Base-by-base conservation (phyloP, 2,329 filamentous ascomycete genomes). In the Cyphellophora attinorum region DNA sequence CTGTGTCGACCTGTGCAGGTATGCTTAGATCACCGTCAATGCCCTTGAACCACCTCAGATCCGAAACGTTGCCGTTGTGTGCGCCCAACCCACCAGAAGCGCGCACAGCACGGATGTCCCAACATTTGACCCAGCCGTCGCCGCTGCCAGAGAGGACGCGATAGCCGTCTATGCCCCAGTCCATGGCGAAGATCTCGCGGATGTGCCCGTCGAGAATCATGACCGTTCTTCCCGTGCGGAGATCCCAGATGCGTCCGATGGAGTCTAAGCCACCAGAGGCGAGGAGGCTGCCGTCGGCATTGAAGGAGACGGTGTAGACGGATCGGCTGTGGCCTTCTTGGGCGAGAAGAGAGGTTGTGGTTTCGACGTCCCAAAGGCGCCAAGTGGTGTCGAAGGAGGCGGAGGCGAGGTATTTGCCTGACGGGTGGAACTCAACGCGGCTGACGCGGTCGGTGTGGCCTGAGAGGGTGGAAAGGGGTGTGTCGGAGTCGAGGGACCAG, bases 101-200 rank as follows among this genome's bases (percentile, higher is more conserved):
- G 49, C 82, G 75, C 31, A 96, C 88, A 51, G 91, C 89, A 29
- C 91, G 78, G 34, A 98, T 71, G 54, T 98, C 91, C 91, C 91
- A 98, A 61, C 89, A 95, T 59, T 95, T 96, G 52, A 94, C 79
- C 74, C 91, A 96, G 12, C 89, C 89, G 54, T 98, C 91, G 2
- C 80, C 85, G 11, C 86, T 93, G 2, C 86, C 88, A 0, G 86
- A 86, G n/a, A 96, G 67, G 6, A 96, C 76, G n/a, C 91, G 77
- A 56, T 94, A 80, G 5, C 89, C 86, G 54, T 98, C 91, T 0
- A 79, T 72, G 38, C 83, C 79, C 91, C 93, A 98, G 57, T 95
- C 88, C 5, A 96, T 66, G 1, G 80, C 86, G 51, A 93, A 88
- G 35, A 98, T 94, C 11, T 93, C 88, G 42, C 88, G 84, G 53